Conservation (phyloP, 2,329 filamentous ascomycete species). For the Hymenoscyphus scutula region DNA sequence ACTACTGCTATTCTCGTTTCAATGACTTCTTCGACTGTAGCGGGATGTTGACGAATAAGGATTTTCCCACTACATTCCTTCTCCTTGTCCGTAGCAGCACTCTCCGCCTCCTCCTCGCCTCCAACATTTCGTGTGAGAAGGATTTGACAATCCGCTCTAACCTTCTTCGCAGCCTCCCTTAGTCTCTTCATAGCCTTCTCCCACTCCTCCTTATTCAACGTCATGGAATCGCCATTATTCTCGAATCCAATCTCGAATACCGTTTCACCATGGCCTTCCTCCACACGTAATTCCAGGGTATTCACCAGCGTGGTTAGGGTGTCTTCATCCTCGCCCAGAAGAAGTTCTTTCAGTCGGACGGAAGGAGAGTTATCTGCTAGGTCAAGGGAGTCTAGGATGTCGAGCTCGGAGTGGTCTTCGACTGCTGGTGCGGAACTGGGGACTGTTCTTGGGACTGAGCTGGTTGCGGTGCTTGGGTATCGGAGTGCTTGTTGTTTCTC, state of each 20-base stretch:
- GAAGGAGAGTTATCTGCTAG: constrained; percentile 68
- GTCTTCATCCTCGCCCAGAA: constrained; percentile 63
- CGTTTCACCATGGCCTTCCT: constrained; percentile 83
- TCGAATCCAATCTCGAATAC: constrained; percentile 92
- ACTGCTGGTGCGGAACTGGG: constrained; percentile 27
- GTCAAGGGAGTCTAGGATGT: constrained; percentile 75
- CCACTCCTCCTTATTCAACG: constrained; percentile 73
- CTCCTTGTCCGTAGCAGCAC: constrained; percentile 57
- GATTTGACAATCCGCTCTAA: constrained; percentile 73
- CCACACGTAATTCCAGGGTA: constrained; percentile 65
- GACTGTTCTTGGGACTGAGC: constrained; percentile 14
- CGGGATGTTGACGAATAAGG: constrained; percentile 72
- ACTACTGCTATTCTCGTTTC: constrained; percentile 96
- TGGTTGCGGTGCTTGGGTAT: constrained; percentile 45
- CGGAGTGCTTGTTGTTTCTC: constrained; percentile 85
- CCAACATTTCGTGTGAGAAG: constrained; percentile 90
- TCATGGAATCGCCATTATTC: constrained; percentile 83
- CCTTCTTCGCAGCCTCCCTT: constrained; percentile 58
- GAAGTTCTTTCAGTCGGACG: constrained; percentile 70
- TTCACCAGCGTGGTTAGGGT: constrained; percentile 61
- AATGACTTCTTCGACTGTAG: constrained; percentile 79
- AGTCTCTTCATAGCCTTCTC: constrained; percentile 66
- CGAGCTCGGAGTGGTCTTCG: constrained; percentile 82
- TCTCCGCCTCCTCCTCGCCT: constrained; percentile 60
- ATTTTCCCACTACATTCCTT: constrained; percentile 81